These are phyloP conservation scores for Agastache rugosa DNA, from an alignment of 257 asterid species.

Conservation along the genomic window DNA sequence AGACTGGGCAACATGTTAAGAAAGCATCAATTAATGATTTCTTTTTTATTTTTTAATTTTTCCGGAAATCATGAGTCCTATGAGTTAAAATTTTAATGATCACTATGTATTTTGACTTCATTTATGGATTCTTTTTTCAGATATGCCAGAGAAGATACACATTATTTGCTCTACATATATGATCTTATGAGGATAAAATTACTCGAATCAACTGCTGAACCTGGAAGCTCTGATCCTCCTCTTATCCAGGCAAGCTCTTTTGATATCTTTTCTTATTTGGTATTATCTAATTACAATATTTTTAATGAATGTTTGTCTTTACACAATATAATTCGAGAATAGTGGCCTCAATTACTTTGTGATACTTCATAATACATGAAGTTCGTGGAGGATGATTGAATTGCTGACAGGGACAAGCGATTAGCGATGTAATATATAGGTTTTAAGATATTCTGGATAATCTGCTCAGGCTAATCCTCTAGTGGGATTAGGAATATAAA, in stretches of 20 bases:
- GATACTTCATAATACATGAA: conserved; percentile 5
- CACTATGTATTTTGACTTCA: conserved; percentile 11
- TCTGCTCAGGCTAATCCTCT: not conserved
- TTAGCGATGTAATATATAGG: conserved; percentile 2
- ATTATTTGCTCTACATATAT: conserved; percentile 85
- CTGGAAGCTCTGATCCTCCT: conserved; percentile 72
- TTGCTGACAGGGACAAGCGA: conserved; percentile 1
- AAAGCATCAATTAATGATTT: not conserved
- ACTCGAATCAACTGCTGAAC: conserved; percentile 52
- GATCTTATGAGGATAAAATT: conserved; percentile 77
- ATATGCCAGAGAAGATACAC: conserved; percentile 99
- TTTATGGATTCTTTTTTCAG: conserved; percentile 47
- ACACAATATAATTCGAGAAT: not conserved
- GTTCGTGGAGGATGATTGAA: conserved; percentile 22
- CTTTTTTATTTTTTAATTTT: not conserved
- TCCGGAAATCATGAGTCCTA: conserved; percentile 1
- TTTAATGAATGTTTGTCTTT: not conserved
- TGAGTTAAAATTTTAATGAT: conserved; percentile 22
- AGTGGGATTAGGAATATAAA: not conserved
- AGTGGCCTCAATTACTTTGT: conserved; percentile 9
- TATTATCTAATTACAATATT: not conserved
- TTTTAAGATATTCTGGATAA: not conserved
- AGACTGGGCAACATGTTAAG: conserved; percentile 2
- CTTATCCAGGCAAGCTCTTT: conserved; percentile 70
- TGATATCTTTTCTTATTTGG: conserved; percentile 24